Percentiles rank a stretch among this genome's conserved stretches.
Conservation (phyloP, 345 rosid genomes). For the Reutealis trisperma region DNA sequence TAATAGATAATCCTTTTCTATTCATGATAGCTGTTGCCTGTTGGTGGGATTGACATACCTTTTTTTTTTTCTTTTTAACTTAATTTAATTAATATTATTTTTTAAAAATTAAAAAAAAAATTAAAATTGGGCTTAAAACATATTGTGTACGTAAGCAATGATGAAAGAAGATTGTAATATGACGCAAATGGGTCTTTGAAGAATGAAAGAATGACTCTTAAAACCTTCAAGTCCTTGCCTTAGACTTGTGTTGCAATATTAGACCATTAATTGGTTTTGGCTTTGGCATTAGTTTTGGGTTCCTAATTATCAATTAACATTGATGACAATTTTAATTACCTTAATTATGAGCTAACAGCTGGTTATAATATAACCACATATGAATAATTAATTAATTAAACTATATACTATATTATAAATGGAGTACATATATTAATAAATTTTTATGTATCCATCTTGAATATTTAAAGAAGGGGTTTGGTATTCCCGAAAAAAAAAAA, state of each 20-base stretch:
- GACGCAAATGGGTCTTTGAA: slow-evolving; percentile 26
- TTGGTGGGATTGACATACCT: not conserved
- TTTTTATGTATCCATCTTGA: no score
- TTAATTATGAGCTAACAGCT: no score
- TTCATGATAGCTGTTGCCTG: not conserved
- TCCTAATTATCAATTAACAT: no score
- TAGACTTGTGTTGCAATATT: slow-evolving; percentile 21
- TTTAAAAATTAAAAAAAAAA: no score
- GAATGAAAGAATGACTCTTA: not conserved
- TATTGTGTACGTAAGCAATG: slow-evolving; percentile 41
- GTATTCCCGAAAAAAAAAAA: no score
- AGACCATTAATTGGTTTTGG: slow-evolving; percentile 10
- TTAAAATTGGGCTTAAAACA: no score
- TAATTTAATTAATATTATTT: not conserved
- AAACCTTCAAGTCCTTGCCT: not conserved
- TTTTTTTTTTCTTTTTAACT: not conserved
- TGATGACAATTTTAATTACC: no score
- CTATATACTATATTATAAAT: no score
- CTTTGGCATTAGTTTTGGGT: not conserved
- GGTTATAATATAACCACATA: no score
- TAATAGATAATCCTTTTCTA: not conserved
- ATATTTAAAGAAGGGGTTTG: not conserved
- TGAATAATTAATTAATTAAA: no score
- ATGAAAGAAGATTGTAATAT: slow-evolving; percentile 31
- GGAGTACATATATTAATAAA: no score